Conservation (phyloP, 2,329 filamentous ascomycete species). For the Nemania serpens region DNA sequence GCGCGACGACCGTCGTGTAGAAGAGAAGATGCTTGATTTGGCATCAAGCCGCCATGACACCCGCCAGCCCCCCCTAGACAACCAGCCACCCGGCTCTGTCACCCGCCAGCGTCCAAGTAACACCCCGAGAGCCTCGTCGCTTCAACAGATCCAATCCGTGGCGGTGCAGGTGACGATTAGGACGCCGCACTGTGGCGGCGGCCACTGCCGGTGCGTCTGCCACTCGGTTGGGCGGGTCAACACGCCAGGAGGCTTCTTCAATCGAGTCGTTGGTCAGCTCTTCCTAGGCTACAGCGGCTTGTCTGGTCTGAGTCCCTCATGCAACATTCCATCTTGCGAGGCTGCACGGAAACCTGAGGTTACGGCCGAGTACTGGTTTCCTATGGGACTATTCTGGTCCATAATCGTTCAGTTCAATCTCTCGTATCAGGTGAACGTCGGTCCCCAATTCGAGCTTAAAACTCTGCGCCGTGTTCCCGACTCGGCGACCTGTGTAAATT, state of each 20-base stretch:
- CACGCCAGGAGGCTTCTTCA: background rate
- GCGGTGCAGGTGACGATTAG: background rate
- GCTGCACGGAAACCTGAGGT: background rate
- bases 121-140: background rate
- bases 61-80: background rate
- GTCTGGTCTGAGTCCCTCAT: background rate
- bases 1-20: background rate
- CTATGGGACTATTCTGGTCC: background rate
- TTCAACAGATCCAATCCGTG: background rate
- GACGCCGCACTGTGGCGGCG: background rate
- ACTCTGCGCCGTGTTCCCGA: constrained; percentile 3
- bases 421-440: background rate
- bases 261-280: constrained; percentile 1
- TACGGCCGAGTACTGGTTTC: background rate
- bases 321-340: background rate
- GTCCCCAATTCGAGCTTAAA: background rate
- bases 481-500: background rate
- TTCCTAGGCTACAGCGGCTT: background rate
- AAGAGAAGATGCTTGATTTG: background rate
- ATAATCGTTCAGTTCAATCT: background rate
- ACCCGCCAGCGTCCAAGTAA: background rate
- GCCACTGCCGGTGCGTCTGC: background rate
- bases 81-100: background rate
- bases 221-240: background rate
- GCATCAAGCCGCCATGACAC: background rate